A percentile compares a stretch with the other conserved stretches of the same genome.
Conservation (phyloP, 495 filamentous ascomycete genomes). For the Parathielavia appendiculata region DNA sequence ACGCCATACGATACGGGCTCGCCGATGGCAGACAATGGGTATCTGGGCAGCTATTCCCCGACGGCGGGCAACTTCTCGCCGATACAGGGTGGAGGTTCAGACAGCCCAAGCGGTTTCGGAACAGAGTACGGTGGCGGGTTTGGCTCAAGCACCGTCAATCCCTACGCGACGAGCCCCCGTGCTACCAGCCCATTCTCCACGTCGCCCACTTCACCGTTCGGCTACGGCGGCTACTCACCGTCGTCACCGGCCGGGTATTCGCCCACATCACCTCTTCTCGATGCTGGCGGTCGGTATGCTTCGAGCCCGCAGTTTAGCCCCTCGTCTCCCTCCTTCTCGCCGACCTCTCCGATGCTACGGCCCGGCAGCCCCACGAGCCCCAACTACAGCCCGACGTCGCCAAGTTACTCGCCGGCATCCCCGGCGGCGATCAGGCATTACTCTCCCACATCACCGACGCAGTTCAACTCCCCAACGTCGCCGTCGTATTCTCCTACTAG, state of each 20-base stretch:
- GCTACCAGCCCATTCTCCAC: constrained; percentile 74
- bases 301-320: constrained; percentile 69
- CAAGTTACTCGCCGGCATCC: constrained; percentile 72
- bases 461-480: constrained; percentile 56
- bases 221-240: constrained; percentile 66
- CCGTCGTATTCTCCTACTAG: constrained; percentile 62
- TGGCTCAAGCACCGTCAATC: constrained; percentile 58
- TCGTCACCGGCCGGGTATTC: constrained; percentile 63
- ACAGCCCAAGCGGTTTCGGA: constrained; percentile 67
- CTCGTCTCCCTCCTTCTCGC: constrained; percentile 76
- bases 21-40: constrained; percentile 71
- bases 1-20: constrained; percentile 94
- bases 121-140: constrained; percentile 49
- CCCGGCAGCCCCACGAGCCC: constrained; percentile 58
- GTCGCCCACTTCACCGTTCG: constrained; percentile 65
- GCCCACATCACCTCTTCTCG: constrained; percentile 59
- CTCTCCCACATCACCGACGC: constrained; percentile 55
- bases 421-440: constrained; percentile 57
- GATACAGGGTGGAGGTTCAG: constrained; percentile 69
- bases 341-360: constrained; percentile 66
- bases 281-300: constrained; percentile 60
- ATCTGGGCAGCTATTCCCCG: constrained; percentile 58
- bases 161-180: constrained; percentile 66
- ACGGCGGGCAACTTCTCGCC: constrained; percentile 90
- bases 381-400: constrained; percentile 78